Evolutionary conservation across 768 basidiomycete species (phyloP).

Genomic region (Suillus placidus): DNA sequence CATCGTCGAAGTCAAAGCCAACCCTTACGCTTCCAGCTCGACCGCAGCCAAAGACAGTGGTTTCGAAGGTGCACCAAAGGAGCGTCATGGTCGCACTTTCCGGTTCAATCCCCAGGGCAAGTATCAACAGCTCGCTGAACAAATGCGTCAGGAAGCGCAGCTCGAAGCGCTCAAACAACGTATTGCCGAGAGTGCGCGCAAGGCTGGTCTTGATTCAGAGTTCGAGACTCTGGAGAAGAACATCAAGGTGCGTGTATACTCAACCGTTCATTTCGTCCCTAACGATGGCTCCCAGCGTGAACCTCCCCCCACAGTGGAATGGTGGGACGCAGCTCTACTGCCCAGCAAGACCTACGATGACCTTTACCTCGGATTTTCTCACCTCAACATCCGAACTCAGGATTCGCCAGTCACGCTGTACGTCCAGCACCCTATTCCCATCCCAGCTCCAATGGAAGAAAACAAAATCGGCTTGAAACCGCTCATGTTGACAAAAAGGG

Average conservation of each 20-base stretch:
- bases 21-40: constrained; percentile 73
- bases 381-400: constrained; percentile 61
- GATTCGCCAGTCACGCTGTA: constrained; percentile 85
- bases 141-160: constrained; percentile 72
- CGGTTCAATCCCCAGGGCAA: constrained; percentile 94
- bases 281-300: constrained; percentile 55
- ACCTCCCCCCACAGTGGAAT: constrained; percentile 88
- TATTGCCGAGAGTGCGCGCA: constrained; percentile 90
- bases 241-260: constrained; percentile 62
- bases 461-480: constrained; percentile 78
- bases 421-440: constrained; percentile 96
- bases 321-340: constrained; percentile 94
- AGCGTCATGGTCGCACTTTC: constrained; percentile 70
- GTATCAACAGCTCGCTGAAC: constrained; percentile 74
- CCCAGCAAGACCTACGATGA: constrained; percentile 83
- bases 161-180: constrained; percentile 90
- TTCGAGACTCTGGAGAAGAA: constrained; percentile 89
- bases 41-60: constrained; percentile 56
- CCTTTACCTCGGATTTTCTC: constrained; percentile 55
- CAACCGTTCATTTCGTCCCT: background rate
- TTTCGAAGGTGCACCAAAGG: constrained; percentile 75
- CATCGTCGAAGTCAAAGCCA: constrained; percentile 50
- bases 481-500: constrained; percentile 92
- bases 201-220: constrained; percentile 94
- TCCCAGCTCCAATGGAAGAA: constrained; percentile 89